Conservation (phyloP, 2,329 filamentous ascomycete species). For the Arthroderma sp. region DNA sequence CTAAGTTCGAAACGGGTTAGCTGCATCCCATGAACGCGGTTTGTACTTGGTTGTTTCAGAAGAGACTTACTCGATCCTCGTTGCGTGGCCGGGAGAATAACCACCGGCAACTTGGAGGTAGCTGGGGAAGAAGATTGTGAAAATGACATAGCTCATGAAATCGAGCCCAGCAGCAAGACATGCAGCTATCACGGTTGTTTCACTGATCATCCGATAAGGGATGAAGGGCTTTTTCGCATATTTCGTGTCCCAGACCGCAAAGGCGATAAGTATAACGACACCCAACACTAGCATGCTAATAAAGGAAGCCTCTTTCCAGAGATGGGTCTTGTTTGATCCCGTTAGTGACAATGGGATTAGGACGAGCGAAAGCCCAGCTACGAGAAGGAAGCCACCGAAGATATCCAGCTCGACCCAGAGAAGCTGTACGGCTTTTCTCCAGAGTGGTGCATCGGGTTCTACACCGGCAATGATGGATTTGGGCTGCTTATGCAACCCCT, state of each 20-base stretch:
- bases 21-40: neutral
- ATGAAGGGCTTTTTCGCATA: constrained; percentile 28
- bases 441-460: constrained; percentile 3
- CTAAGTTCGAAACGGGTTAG: constrained; percentile 10
- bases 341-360: constrained; percentile 29
- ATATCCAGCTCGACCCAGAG: constrained; percentile 22
- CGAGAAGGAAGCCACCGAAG: constrained; percentile 21
- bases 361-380: constrained; percentile 22
- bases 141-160: constrained; percentile 23
- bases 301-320: constrained; percentile 19
- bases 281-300: constrained; percentile 28
- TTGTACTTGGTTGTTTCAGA: neutral
- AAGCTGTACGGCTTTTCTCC: constrained; percentile 12
- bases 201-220: constrained; percentile 25
- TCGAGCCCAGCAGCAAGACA: constrained; percentile 27
- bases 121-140: constrained; percentile 30
- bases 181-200: constrained; percentile 28
- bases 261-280: constrained; percentile 13
- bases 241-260: constrained; percentile 26
- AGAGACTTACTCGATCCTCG: neutral
- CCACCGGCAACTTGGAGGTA: constrained; percentile 29
- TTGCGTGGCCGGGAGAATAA: constrained; percentile 23
- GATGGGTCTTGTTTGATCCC: constrained; percentile 18
- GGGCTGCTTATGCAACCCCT: constrained; percentile 4
- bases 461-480: neutral